Evolutionary conservation across 2,329 filamentous ascomycete genomes (phyloP).

Genomic region (Pezicula rhizophila): DNA sequence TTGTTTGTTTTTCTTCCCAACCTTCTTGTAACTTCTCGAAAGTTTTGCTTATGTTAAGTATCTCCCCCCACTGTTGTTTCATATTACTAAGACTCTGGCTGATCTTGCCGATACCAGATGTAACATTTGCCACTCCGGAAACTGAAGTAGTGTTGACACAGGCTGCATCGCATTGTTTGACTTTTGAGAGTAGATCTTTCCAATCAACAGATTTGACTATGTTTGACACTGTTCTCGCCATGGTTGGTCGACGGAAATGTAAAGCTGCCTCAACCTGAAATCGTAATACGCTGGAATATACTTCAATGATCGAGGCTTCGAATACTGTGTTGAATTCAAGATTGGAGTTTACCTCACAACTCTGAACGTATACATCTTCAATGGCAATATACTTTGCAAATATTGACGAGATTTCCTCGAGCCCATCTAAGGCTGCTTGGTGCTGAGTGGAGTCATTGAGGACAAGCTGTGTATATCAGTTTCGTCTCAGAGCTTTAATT

Average conservation of each 20-base stretch:
- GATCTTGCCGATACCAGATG: neutral
- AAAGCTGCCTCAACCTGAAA: constrained; percentile 5
- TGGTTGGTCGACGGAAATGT: constrained; percentile 5
- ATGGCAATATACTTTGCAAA: constrained; percentile 9
- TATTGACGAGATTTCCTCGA: constrained; percentile 8
- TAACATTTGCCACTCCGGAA: constrained; percentile 1
- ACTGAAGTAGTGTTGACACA: constrained; percentile 3
- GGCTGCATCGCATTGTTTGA: constrained; percentile 5
- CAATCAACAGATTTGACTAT: constrained; percentile 6
- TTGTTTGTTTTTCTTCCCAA: constrained; percentile 4
- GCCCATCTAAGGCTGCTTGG: constrained; percentile 3
- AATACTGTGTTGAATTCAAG: constrained; percentile 1
- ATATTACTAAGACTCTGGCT: neutral
- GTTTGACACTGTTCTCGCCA: constrained; percentile 6
- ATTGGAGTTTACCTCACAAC: neutral
- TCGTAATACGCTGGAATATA: constrained; percentile 4
- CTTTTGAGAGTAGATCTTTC: constrained; percentile 3
- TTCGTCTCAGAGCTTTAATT: neutral
- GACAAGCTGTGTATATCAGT: constrained; percentile 2
- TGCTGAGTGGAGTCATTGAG: constrained; percentile 8
- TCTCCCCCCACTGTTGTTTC: constrained; percentile 4
- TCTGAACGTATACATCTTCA: constrained; percentile 8
- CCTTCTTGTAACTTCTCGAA: constrained; percentile 2
- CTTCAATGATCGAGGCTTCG: constrained; percentile 2
- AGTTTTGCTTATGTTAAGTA: constrained; percentile 1